Percentiles rank a stretch among this genome's conserved stretches.
phyloP scores from a whole-genome alignment of 2,329 filamentous ascomycete species.

The Lasiodiplodia citricola region DNA sequence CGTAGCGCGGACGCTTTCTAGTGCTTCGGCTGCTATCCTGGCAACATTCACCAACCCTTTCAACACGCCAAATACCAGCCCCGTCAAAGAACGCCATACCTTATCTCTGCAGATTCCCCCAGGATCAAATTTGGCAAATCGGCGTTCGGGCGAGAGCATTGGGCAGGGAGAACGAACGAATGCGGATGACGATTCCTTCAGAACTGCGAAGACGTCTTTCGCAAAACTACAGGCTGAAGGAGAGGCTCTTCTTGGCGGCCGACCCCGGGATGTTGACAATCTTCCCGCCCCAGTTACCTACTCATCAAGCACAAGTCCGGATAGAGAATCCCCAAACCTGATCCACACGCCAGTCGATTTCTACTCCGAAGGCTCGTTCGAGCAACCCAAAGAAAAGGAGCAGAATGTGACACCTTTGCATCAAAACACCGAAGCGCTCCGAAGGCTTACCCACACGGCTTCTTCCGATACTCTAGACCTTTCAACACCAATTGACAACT shows the following conservation, averaged over 20 bases:
- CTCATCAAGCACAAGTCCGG: neutral
- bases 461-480: constrained; percentile 27
- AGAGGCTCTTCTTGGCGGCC: constrained; percentile 56
- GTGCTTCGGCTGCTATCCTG: constrained; percentile 49
- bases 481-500: constrained; percentile 26
- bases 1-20: constrained; percentile 52
- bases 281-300: constrained; percentile 3
- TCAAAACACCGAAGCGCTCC: neutral
- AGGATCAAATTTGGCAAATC: neutral
- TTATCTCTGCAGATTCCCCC: constrained; percentile 18
- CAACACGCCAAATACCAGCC: constrained; percentile 40
- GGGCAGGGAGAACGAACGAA: constrained; percentile 39
- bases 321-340: constrained; percentile 11
- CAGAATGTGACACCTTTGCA: neutral
- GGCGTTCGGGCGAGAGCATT: constrained; percentile 42
- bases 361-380: neutral
- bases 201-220: constrained; percentile 57
- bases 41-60: constrained; percentile 39
- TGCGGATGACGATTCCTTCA: constrained; percentile 56
- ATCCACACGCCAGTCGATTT: constrained; percentile 5
- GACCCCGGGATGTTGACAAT: constrained; percentile 34
- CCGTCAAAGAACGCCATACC: constrained; percentile 25
- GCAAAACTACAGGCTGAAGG: constrained; percentile 58
- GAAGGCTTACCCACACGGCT: neutral
- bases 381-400: neutral